phyloP scores from a whole-genome alignment of 192 early-diverging fungal species.

The Linnemannia elongata region DNA sequence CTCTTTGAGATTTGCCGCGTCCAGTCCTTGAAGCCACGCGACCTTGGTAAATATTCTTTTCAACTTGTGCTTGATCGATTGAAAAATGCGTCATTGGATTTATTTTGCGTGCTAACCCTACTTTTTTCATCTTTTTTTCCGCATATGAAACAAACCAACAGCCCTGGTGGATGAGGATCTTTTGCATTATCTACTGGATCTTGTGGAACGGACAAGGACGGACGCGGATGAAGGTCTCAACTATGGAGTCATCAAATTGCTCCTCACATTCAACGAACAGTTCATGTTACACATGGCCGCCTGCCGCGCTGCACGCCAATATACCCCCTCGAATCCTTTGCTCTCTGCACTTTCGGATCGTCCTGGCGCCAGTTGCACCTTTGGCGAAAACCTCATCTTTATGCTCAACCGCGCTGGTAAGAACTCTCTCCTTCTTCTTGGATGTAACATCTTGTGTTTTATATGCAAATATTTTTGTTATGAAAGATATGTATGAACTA shows the following conservation, averaged over 20 bases:
- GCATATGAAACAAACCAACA: constrained; percentile 24
- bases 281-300: constrained; percentile 68
- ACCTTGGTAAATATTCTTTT: constrained; percentile 60
- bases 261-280: constrained; percentile 79
- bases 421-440: not conserved
- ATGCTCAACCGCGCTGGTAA: constrained; percentile 91
- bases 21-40: constrained; percentile 62
- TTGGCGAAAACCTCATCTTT: constrained; percentile 92
- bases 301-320: constrained; percentile 23
- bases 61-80: not conserved
- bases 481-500: too few species aligned
- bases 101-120: not conserved
- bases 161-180: constrained; percentile 62
- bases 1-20: constrained; percentile 74
- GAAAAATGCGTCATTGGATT: not conserved
- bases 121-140: not conserved
- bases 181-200: constrained; percentile 66
- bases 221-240: constrained; percentile 69
- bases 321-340: constrained; percentile 62
- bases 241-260: constrained; percentile 66
- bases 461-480: too few species aligned
- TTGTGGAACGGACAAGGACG: constrained; percentile 69
- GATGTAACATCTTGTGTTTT: too few species aligned
- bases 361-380: constrained; percentile 77
- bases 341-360: constrained; percentile 63